phyloP scores from a whole-genome alignment of 805 yeast species.

The Metschnikowia aberdeeniae region DNA sequence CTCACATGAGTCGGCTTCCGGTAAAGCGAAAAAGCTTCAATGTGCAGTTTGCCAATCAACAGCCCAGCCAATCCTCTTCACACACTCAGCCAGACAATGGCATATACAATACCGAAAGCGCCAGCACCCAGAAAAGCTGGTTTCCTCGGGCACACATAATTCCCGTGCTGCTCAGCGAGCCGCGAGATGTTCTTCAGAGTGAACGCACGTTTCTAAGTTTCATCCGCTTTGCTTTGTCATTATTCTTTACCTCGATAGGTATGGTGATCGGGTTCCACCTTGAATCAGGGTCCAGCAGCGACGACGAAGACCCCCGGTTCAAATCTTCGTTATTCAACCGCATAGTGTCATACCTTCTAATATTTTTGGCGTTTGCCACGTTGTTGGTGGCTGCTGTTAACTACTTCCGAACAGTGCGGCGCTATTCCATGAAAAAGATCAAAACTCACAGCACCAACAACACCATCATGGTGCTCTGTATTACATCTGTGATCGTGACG shows the following conservation, averaged over 20 bases:
- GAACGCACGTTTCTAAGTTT: constrained; percentile 52
- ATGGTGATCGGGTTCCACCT: constrained; percentile 43
- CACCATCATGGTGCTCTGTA: constrained; percentile 28
- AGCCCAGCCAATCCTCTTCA: not conserved
- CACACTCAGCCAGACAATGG: not conserved
- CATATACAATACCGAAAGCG: not conserved
- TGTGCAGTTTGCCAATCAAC: not conserved
- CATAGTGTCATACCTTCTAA: constrained; percentile 34
- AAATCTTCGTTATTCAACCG: constrained; percentile 8
- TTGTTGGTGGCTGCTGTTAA: constrained; percentile 37
- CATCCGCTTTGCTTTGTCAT: constrained; percentile 42
- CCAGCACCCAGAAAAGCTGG: constrained; percentile 4
- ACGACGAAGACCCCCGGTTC: not conserved
- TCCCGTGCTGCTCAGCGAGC: constrained; percentile 31
- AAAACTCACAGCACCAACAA: constrained; percentile 31
- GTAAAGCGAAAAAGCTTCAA: not conserved
- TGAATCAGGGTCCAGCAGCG: constrained; percentile 21
- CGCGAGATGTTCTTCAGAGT: constrained; percentile 51
- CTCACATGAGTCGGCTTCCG: not conserved
- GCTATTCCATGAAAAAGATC: constrained; percentile 41
- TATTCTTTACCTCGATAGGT: constrained; percentile 46
- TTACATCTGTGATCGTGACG: constrained; percentile 31
- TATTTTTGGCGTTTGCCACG: constrained; percentile 35
- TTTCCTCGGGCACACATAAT: constrained; percentile 13
- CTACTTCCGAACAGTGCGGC: constrained; percentile 41